Percentiles rank a stretch among this genome's conserved stretches.
phyloP scores from a whole-genome alignment of 2,329 filamentous ascomycete species.

The Dactylellina haptotyla region DNA sequence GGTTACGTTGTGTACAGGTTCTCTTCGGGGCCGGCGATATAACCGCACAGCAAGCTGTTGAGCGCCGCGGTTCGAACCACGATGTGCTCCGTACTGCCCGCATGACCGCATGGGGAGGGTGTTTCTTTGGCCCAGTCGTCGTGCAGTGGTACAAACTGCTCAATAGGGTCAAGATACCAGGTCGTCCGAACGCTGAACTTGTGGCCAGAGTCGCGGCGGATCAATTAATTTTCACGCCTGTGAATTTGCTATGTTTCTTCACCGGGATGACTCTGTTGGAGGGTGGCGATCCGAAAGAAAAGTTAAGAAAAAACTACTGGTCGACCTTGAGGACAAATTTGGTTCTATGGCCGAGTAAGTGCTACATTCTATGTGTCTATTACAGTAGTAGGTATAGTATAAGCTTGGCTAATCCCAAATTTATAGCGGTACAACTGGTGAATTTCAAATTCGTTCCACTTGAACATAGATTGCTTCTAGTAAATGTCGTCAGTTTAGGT shows the following conservation, averaged over 20 bases:
- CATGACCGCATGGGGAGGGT: constrained; percentile 82
- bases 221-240: constrained; percentile 84
- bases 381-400: not conserved
- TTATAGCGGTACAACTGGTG: constrained; percentile 73
- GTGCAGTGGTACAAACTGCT: constrained; percentile 88
- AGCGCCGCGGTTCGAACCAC: constrained; percentile 82
- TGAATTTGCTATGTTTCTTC: constrained; percentile 83
- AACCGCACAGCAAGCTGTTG: constrained; percentile 89
- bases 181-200: constrained; percentile 74
- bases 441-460: constrained; percentile 91
- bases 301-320: constrained; percentile 76
- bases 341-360: constrained; percentile 78
- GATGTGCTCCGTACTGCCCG: constrained; percentile 76
- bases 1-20: constrained; percentile 64
- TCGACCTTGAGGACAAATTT: constrained; percentile 83
- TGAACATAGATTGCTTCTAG: constrained; percentile 83
- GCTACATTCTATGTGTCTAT: no score
- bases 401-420: not conserved
- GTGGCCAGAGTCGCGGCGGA: constrained; percentile 81
- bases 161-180: constrained; percentile 72
- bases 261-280: constrained; percentile 85
- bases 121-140: constrained; percentile 86
- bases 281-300: constrained; percentile 71
- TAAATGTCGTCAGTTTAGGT: constrained; percentile 82
- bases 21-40: constrained; percentile 93